phyloP scores from a whole-genome alignment of 2,329 filamentous ascomycete species.

The Tolypocladium sp. region DNA sequence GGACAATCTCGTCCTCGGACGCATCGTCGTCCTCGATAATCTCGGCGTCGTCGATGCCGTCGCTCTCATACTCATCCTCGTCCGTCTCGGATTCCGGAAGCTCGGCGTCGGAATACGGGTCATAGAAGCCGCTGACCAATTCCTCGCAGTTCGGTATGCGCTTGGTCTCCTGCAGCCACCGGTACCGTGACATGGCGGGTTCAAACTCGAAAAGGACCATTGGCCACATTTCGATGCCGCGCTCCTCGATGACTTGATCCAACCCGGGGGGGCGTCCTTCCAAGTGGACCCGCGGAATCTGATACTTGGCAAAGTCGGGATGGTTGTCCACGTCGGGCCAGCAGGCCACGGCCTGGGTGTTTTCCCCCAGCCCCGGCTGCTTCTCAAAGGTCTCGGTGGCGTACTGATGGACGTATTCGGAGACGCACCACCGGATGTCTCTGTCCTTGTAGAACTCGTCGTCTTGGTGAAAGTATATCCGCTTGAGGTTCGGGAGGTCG shows the following conservation, averaged over 20 bases:
- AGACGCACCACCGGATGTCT: constrained; percentile 20
- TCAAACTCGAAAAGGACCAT: constrained; percentile 19
- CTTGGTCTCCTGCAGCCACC: constrained; percentile 5
- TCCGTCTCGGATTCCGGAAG: not conserved
- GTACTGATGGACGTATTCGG: constrained; percentile 17
- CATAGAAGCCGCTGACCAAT: constrained; percentile 6
- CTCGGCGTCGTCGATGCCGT: constrained; percentile 26
- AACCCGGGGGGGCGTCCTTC: not conserved
- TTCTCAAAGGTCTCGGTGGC: constrained; percentile 15
- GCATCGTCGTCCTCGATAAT: constrained; percentile 14
- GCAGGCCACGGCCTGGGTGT: constrained; percentile 15
- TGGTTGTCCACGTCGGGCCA: constrained; percentile 24
- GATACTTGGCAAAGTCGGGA: constrained; percentile 16
- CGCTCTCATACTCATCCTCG: constrained; percentile 26
- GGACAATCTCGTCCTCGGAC: constrained; percentile 8
- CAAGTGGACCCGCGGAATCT: constrained; percentile 9
- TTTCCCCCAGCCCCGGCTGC: constrained; percentile 12
- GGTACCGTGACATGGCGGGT: constrained; percentile 7
- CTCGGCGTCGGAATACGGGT: constrained; percentile 2
- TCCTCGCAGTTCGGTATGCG: constrained; percentile 1
- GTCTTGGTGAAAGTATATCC: constrained; percentile 12
- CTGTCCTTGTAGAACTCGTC: not conserved
- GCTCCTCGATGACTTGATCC: not conserved
- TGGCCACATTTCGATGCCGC: constrained; percentile 15
- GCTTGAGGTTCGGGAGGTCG: constrained; percentile 15